A percentile compares a stretch with the other conserved stretches of the same genome.
Evolutionary conservation across 2,329 filamentous ascomycete genomes (phyloP).

Genomic region (Lachnellula arida): DNA sequence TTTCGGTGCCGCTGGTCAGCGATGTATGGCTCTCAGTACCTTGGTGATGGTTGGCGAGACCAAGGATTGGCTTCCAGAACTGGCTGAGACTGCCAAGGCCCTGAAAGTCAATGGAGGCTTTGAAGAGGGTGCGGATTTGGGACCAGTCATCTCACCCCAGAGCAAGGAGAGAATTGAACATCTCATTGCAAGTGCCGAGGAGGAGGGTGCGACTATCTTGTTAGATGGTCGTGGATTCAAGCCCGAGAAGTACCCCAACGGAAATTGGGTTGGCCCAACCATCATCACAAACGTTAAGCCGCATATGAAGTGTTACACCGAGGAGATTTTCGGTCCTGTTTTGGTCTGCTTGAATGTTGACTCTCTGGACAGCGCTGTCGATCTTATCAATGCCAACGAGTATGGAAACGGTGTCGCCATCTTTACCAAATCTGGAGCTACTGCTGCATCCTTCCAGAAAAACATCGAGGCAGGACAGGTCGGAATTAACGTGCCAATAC

Average conservation of each 20-base stretch:
- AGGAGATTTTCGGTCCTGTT: constrained; percentile 84
- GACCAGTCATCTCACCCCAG: constrained; percentile 75
- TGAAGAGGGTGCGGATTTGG: constrained; percentile 73
- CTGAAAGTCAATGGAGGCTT: constrained; percentile 77
- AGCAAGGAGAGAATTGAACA: constrained; percentile 74
- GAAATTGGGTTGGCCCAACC: constrained; percentile 81
- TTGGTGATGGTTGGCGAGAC: constrained; percentile 81
- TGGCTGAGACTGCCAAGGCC: constrained; percentile 69
- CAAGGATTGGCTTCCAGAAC: constrained; percentile 74
- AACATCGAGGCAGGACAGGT: constrained; percentile 83
- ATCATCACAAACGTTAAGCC: constrained; percentile 77
- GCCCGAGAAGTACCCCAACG: constrained; percentile 74
- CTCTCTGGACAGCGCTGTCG: constrained; percentile 74
- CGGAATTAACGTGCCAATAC: constrained; percentile 77
- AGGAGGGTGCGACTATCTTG: constrained; percentile 77
- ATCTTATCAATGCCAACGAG: constrained; percentile 78
- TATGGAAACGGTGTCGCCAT: constrained; percentile 85
- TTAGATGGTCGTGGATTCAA: constrained; percentile 73
- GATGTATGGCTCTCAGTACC: constrained; percentile 83
- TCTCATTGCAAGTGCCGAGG: constrained; percentile 70
- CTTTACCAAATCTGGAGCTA: constrained; percentile 74
- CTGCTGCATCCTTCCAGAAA: constrained; percentile 72
- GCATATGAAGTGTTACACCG: constrained; percentile 77
- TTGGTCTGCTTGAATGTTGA: constrained; percentile 75
- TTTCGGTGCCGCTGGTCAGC: constrained; percentile 79